A percentile compares a stretch with the other conserved stretches of the same genome.
Conservation (phyloP, 2,329 filamentous ascomycete species). For the Passalora sequoiae region DNA sequence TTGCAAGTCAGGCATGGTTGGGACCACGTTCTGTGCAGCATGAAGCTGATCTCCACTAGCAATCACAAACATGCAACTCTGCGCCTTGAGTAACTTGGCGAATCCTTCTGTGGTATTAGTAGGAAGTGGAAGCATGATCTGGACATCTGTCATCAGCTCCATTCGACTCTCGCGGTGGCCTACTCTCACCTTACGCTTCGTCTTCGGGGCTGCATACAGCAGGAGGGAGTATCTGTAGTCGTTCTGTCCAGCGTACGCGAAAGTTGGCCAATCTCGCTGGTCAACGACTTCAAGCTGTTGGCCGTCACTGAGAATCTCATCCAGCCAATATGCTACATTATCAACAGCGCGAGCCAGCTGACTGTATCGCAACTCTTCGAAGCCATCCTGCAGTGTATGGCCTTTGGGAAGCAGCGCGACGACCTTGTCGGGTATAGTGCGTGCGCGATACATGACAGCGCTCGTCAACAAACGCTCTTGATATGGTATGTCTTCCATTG, state of each 20-base stretch:
- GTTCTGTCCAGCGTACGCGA: slow-evolving; percentile 17
- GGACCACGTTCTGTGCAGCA: slow-evolving; percentile 4
- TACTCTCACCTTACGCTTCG: slow-evolving; percentile 2
- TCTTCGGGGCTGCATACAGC: slow-evolving; percentile 11
- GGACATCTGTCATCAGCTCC: not conserved
- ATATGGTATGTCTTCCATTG: slow-evolving; percentile 1
- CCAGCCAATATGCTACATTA: slow-evolving; percentile 16
- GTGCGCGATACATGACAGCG: slow-evolving; percentile 4
- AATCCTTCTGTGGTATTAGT: slow-evolving; percentile 13
- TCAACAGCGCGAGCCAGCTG: slow-evolving; percentile 13
- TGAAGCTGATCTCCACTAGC: slow-evolving; percentile 2
- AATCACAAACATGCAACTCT: slow-evolving; percentile 4
- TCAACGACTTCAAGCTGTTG: not conserved
- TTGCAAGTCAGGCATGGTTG: not conserved
- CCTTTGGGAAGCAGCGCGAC: slow-evolving; percentile 10
- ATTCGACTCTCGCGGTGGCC: no score
- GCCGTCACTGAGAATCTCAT: slow-evolving; percentile 9
- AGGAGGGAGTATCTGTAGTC: slow-evolving; percentile 16
- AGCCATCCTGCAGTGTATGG: slow-evolving; percentile 11
- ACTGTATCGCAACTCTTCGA: slow-evolving; percentile 12
- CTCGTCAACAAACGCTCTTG: slow-evolving; percentile 1
- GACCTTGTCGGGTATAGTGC: slow-evolving; percentile 4
- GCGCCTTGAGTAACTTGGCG: slow-evolving; percentile 10
- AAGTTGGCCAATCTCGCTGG: slow-evolving; percentile 1
- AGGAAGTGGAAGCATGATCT: slow-evolving; percentile 10